Percentiles rank a stretch among this genome's conserved stretches.
Evolutionary conservation across 495 filamentous ascomycete genomes (phyloP).

Genomic region (Penicillium cosmopolitanum): DNA sequence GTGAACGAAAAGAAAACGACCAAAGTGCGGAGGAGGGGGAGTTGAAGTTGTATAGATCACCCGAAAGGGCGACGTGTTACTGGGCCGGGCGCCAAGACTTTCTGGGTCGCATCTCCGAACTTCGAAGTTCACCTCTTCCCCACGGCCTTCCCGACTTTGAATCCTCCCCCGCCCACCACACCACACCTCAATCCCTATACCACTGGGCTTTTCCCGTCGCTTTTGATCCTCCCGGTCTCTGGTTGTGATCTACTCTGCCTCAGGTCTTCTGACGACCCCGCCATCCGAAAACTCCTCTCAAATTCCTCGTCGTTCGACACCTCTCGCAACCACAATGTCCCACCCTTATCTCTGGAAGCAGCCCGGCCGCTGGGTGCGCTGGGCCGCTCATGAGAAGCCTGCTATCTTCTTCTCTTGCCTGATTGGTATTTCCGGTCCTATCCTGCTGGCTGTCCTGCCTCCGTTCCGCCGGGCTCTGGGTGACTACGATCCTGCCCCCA

Average conservation of each 20-base stretch:
- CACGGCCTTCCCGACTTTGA: constrained; percentile 27
- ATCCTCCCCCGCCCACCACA: constrained; percentile 8
- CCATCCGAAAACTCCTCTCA: constrained; percentile 17
- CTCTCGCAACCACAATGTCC: constrained; percentile 55
- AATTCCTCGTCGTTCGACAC: constrained; percentile 21
- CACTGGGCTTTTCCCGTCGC: constrained; percentile 8
- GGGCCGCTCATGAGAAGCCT: constrained; percentile 82
- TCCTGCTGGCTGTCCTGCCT: constrained; percentile 66
- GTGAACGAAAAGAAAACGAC: constrained; percentile 21
- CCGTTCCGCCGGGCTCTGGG: constrained; percentile 70
- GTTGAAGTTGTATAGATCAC: constrained; percentile 28
- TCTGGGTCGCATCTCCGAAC: constrained; percentile 42
- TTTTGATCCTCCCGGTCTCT: constrained; percentile 10
- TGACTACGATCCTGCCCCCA: constrained; percentile 66
- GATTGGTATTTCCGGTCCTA: constrained; percentile 72
- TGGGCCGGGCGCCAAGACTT: constrained; percentile 50
- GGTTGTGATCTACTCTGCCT: constrained; percentile 3
- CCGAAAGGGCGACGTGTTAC: constrained; percentile 55
- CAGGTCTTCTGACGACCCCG: constrained; percentile 9
- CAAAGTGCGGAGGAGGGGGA: constrained; percentile 26
- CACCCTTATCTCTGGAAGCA: constrained; percentile 79
- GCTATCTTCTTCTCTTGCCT: constrained; percentile 83
- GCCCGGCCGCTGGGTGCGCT: constrained; percentile 82
- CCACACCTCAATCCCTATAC: constrained; percentile 15
- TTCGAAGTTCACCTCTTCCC: constrained; percentile 35